Conservation (phyloP, 2,329 filamentous ascomycete species). For the Alternaria arbusti region DNA sequence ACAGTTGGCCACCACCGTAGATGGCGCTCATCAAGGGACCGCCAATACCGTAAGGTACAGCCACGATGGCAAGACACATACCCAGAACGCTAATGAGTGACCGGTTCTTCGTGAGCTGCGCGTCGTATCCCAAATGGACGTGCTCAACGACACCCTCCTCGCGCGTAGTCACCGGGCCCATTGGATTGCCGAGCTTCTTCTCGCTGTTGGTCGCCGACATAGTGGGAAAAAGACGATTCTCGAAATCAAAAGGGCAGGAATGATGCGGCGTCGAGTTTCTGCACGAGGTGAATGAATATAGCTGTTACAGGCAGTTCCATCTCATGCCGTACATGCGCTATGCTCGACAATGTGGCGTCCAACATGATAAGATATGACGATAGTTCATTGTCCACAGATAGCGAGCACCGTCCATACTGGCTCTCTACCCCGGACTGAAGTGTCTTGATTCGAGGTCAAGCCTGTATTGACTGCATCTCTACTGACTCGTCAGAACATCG, state of each 20-base stretch:
- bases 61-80: neutral
- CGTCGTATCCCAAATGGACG: neutral
- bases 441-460: neutral
- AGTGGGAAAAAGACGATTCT: neutral
- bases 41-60: neutral
- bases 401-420: neutral
- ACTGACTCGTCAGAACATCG: neutral
- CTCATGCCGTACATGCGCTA: neutral
- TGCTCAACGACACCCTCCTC: conserved; percentile 1
- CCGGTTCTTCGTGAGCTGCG: neutral
- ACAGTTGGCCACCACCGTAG: neutral
- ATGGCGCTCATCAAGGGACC: neutral
- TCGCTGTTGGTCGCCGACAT: neutral
- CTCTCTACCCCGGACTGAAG: neutral
- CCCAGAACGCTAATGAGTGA: neutral
- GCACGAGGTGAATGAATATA: neutral
- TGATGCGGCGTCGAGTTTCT: neutral
- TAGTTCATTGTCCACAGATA: neutral
- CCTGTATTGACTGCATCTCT: neutral
- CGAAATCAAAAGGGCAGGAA: neutral
- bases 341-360: neutral
- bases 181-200: neutral
- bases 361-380: neutral
- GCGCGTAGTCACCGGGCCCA: conserved; percentile 41
- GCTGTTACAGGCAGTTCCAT: neutral